Conservation (phyloP, 805 yeast genomes). For the Clavispora asparagi region DNA sequence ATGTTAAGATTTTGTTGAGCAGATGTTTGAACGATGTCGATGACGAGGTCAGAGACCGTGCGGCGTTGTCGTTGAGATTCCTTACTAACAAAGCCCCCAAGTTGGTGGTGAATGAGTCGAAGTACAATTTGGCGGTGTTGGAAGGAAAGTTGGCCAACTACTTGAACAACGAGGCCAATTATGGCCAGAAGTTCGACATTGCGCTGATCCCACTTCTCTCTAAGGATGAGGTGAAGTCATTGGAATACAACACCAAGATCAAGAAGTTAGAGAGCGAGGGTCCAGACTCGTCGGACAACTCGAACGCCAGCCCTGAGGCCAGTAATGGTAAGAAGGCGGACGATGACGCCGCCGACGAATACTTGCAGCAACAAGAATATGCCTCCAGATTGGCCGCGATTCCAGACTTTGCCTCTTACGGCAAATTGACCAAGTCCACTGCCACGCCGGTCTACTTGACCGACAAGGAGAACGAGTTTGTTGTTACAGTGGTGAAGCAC, state of each 20-base stretch:
- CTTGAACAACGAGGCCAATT: constrained; percentile 50
- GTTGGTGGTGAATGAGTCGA: constrained; percentile 61
- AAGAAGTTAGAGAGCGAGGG: constrained; percentile 23
- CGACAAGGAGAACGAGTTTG: constrained; percentile 90
- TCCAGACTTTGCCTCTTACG: constrained; percentile 70
- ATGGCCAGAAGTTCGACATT: constrained; percentile 63
- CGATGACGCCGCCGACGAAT: constrained; percentile 18
- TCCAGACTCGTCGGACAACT: background rate
- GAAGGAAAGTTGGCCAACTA: constrained; percentile 75
- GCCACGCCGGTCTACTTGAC: constrained; percentile 60
- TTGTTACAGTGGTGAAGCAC: constrained; percentile 80
- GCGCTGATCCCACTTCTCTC: constrained; percentile 58
- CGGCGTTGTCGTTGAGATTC: constrained; percentile 76
- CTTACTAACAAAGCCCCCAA: constrained; percentile 34
- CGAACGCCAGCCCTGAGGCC: constrained; percentile 14
- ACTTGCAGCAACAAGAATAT: constrained; percentile 56
- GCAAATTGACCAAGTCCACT: constrained; percentile 71
- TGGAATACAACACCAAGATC: constrained; percentile 52
- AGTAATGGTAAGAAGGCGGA: constrained; percentile 9
- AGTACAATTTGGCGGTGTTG: constrained; percentile 69
- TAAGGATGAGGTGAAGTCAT: constrained; percentile 64
- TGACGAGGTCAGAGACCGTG: constrained; percentile 98
- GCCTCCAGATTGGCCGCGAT: constrained; percentile 64
- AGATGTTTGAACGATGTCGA: constrained; percentile 86
- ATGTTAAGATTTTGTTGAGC: constrained; percentile 68